phyloP scores from a whole-genome alignment of 495 filamentous ascomycete species.

The Hypoxylon fragiforme region DNA sequence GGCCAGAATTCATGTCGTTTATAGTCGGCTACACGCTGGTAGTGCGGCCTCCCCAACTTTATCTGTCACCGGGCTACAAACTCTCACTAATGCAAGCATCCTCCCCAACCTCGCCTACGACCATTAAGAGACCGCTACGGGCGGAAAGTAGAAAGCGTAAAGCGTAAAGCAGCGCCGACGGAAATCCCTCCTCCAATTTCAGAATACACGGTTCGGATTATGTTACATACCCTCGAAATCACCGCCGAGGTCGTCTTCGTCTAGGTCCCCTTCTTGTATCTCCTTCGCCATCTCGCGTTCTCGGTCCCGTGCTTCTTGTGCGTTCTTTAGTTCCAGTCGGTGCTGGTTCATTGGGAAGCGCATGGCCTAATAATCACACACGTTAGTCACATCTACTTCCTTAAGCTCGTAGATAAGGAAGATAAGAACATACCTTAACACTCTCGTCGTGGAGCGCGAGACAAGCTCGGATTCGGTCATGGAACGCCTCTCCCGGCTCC shows the following conservation, averaged over 20 bases:
- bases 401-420: not conserved
- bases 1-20: conserved; percentile 28
- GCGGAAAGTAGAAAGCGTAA: too few relatives aligned
- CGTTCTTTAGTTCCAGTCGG: conserved; percentile 94
- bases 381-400: conserved; percentile 5
- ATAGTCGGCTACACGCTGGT: conserved; percentile 9
- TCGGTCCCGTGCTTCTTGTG: conserved; percentile 92
- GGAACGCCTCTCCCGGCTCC: conserved; percentile 95
- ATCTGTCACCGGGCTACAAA: conserved; percentile 26
- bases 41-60: conserved; percentile 11
- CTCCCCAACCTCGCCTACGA: conserved; percentile 8
- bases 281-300: conserved; percentile 98
- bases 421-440: conserved; percentile 74
- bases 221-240: conserved; percentile 95
- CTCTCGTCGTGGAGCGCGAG: conserved; percentile 93
- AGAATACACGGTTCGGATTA: conserved; percentile 39
- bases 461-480: conserved; percentile 91
- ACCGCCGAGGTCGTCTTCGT: conserved; percentile 94
- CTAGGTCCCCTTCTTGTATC: conserved; percentile 96
- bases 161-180: conserved; percentile 13
- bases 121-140: conserved; percentile 8
- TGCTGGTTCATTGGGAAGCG: conserved; percentile 99
- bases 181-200: conserved; percentile 25
- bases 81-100: conserved; percentile 12
- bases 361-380: conserved; percentile 73